These are phyloP conservation scores for Nemophila menziesii DNA, from an alignment of 257 asterid species.

Conservation along the genomic window DNA sequence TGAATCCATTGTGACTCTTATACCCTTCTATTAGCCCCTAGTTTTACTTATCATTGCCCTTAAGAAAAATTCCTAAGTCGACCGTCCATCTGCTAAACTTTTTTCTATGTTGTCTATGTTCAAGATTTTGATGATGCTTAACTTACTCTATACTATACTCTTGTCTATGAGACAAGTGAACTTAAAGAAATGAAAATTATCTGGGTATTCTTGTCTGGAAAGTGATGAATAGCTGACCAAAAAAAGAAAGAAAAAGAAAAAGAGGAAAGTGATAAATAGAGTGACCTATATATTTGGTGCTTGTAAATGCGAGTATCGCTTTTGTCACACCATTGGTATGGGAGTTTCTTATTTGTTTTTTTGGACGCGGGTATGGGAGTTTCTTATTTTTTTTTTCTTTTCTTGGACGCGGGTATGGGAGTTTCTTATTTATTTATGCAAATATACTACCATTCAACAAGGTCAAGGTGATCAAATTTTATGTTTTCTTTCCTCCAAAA, in stretches of 20 bases:
- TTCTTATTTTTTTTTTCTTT: too few species aligned
- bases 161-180: constrained; percentile 34
- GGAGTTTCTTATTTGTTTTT: not conserved
- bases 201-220: constrained; percentile 45
- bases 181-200: constrained; percentile 28
- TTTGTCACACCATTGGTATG: constrained; percentile 15
- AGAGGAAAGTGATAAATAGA: too few species aligned
- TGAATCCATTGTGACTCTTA: too few species aligned
- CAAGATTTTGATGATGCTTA: constrained; percentile 31
- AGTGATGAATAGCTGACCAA: too few species aligned
- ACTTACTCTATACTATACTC: constrained; percentile 57
- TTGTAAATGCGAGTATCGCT: constrained; percentile 12
- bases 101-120: constrained; percentile 16
- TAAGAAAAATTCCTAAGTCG: too few species aligned
- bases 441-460: not conserved
- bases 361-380: too few species aligned
- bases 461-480: not conserved
- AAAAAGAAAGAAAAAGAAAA: constrained; percentile 15
- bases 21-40: too few species aligned
- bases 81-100: constrained; percentile 23
- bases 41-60: too few species aligned
- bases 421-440: not conserved
- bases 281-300: not conserved
- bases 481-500: not conserved
- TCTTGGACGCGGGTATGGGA: too few species aligned